Evolutionary conservation across 1,284 basidiomycete species (phyloP).

Genomic region (Fomitiporia mediterranea): DNA sequence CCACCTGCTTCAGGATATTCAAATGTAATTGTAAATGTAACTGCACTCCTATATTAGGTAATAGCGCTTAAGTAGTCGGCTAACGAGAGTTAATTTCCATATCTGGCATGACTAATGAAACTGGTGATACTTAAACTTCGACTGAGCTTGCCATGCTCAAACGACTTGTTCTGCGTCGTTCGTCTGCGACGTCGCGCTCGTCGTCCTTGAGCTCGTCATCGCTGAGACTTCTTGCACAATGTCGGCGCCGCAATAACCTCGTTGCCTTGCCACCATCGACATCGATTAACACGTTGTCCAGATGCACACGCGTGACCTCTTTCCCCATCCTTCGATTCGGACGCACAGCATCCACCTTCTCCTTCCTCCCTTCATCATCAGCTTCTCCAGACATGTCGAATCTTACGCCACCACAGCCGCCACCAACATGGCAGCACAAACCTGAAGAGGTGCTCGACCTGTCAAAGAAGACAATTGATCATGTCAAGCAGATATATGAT

Average conservation of each 20-base stretch:
- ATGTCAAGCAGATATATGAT: slow-evolving; percentile 53
- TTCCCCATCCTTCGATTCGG: neutral
- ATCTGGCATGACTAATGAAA: too few relatives aligned
- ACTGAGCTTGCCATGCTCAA: too few relatives aligned
- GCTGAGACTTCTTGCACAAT: neutral
- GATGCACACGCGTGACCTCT: neutral
- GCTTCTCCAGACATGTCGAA: slow-evolving; percentile 37
- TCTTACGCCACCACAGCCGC: slow-evolving; percentile 59
- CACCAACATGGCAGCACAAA: slow-evolving; percentile 67
- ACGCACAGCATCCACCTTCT: slow-evolving; percentile 2
- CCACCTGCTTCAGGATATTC: too few relatives aligned
- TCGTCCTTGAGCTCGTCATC: neutral
- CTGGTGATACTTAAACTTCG: too few relatives aligned
- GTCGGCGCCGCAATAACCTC: neutral
- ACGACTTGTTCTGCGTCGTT: too few relatives aligned
- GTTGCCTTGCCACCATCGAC: neutral
- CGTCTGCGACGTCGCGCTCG: too few relatives aligned
- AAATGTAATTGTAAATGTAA: too few relatives aligned
- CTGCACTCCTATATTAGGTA: too few relatives aligned
- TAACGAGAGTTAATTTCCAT: too few relatives aligned
- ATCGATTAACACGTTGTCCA: neutral
- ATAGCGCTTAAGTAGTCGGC: too few relatives aligned
- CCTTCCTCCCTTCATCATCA: slow-evolving; percentile 21
- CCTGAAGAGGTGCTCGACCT: slow-evolving; percentile 53
- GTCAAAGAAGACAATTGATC: slow-evolving; percentile 56